phyloP scores from a whole-genome alignment of 2,329 filamentous ascomycete species.

The Aspergillaceae sp. region DNA sequence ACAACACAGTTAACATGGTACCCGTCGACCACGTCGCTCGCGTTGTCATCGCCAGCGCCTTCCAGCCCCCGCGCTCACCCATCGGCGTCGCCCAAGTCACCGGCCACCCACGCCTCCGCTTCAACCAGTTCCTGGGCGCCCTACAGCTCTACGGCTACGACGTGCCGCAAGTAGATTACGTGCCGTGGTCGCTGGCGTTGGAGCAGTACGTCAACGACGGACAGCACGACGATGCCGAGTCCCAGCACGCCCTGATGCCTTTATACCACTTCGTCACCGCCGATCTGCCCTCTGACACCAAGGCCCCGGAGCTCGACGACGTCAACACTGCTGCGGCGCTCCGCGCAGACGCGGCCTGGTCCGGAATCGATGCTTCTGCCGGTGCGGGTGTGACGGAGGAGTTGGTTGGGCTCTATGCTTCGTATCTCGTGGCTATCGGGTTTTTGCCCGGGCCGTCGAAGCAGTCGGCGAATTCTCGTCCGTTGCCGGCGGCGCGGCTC shows the following conservation, averaged over 20 bases:
- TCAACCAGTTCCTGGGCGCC: conserved; percentile 66
- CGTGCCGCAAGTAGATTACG: conserved; percentile 58
- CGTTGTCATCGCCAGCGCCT: conserved; percentile 66
- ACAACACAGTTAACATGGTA: conserved; percentile 82
- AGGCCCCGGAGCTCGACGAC: conserved; percentile 67
- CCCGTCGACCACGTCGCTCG: conserved; percentile 75
- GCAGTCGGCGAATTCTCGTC: conserved; percentile 11
- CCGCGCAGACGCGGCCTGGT: conserved; percentile 52
- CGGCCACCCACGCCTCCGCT: conserved; percentile 64
- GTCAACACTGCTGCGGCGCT: conserved; percentile 58
- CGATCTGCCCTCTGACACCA: conserved; percentile 61
- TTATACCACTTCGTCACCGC: conserved; percentile 65
- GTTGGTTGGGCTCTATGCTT: conserved; percentile 54
- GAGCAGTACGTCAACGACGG: conserved; percentile 58
- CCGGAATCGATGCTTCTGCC: conserved; percentile 48
- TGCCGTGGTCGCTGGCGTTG: conserved; percentile 59
- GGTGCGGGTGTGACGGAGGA: conserved; percentile 52
- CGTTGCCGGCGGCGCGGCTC: conserved; percentile 40
- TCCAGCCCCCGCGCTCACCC: conserved; percentile 51
- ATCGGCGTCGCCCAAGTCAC: conserved; percentile 68
- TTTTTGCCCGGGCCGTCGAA: conserved; percentile 46
- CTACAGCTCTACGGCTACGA: conserved; percentile 66
- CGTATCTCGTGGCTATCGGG: conserved; percentile 54
- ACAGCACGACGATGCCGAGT: conserved; percentile 48
- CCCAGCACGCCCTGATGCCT: conserved; percentile 62